These are phyloP conservation scores for Fusarium sp. DNA, from an alignment of 2,329 filamentous ascomycete species.

Conservation along the genomic window DNA sequence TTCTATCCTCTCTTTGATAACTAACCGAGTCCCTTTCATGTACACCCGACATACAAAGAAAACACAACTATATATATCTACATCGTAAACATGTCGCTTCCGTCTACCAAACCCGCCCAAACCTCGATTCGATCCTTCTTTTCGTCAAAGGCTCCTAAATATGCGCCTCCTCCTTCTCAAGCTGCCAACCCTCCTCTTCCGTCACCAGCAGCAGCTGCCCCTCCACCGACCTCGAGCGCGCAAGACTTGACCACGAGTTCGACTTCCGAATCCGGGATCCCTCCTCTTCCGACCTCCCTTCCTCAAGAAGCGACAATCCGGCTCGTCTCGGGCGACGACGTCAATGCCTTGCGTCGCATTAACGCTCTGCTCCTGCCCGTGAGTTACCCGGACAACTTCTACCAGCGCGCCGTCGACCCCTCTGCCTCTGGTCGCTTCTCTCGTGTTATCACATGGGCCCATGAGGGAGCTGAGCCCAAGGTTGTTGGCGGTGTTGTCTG, in stretches of 20 bases:
- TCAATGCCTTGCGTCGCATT: constrained; percentile 70
- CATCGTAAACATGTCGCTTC: constrained; percentile 53
- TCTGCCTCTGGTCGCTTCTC: constrained; percentile 64
- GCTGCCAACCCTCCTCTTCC: constrained; percentile 38
- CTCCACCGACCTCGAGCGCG: constrained; percentile 46
- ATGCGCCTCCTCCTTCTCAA: constrained; percentile 50
- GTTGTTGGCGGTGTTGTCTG: constrained; percentile 72
- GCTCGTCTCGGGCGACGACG: constrained; percentile 61
- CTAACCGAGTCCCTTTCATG: neutral
- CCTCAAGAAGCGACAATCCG: constrained; percentile 64
- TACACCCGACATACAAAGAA: neutral
- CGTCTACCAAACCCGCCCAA: constrained; percentile 56
- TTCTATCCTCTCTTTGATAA: neutral
- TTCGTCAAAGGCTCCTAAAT: constrained; percentile 57
- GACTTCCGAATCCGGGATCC: constrained; percentile 39
- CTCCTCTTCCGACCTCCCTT: constrained; percentile 50
- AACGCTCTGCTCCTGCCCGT: constrained; percentile 73
- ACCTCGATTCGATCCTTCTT: constrained; percentile 74
- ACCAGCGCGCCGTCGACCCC: constrained; percentile 64
- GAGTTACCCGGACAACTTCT: constrained; percentile 73
- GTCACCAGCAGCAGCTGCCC: constrained; percentile 40
- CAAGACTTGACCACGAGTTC: constrained; percentile 10
- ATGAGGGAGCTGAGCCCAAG: constrained; percentile 57
- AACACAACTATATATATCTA: neutral
- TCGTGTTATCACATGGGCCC: constrained; percentile 68